Evolutionary conservation across 768 basidiomycete genomes (phyloP).

Genomic region (Pleurotus salmoneostramineus): DNA sequence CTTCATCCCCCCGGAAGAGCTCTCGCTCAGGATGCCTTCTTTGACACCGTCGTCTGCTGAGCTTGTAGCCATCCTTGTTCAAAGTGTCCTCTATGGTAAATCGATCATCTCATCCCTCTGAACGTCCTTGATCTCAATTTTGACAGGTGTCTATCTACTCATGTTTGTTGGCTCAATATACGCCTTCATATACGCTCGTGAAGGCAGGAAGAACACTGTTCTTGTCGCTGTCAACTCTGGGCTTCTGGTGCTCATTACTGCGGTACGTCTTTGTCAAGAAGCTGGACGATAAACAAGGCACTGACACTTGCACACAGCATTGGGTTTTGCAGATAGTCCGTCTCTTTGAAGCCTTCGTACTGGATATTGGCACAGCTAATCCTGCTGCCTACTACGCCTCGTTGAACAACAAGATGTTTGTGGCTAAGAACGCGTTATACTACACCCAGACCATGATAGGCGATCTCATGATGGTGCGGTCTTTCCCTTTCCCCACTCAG

Average conservation of each 20-base stretch:
- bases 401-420: neutral
- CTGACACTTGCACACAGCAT: neutral
- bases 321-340: neutral
- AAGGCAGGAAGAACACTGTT: neutral
- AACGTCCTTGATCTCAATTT: no score
- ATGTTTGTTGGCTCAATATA: neutral
- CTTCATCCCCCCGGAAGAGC: no score
- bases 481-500: neutral
- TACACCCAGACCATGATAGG: neutral
- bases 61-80: neutral
- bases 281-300: neutral
- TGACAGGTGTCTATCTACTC: neutral
- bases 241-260: neutral
- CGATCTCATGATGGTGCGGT: neutral
- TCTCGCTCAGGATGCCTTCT: no score
- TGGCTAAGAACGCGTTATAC: neutral
- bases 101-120: neutral
- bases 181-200: neutral
- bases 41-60: neutral
- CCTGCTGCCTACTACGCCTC: neutral
- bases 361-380: neutral
- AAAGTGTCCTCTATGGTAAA: neutral
- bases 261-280: neutral
- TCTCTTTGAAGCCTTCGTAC: neutral
- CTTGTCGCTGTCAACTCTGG: neutral